Evolutionary conservation across 2,329 filamentous ascomycete genomes (phyloP), one percentile per base, ranked within the genome.

Genomic region (Hypoxylon sp.): DNA sequence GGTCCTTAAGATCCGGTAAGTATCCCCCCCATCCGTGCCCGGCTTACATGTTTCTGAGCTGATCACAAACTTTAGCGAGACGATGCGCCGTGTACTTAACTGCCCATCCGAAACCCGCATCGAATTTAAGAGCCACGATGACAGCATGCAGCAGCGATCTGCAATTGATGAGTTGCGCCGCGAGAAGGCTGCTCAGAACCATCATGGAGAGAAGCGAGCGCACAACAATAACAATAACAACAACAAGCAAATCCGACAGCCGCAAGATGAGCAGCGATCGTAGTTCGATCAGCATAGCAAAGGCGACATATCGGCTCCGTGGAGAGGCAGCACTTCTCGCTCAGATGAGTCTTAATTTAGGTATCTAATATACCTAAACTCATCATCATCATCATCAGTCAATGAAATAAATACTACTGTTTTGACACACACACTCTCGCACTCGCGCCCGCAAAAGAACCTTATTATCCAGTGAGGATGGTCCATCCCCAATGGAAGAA

Each of bases 71-170:
- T 46, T n/a, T 13, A 96, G 92, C 61, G 92, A 99, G 76, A 96
- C 89, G 23, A 91, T 97, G 81, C 96, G 95, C 75, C 89, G 91
- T 59, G 81, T 95, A 60, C 84, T 99, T 48, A 83, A 84, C 61
- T 90, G 97, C 69, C 93, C 93, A 1, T 75, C 84, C 32, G 93
- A 96, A 70, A 97, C 94, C 26, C 89, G 89, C 67, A 88, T 99
- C 53, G 86, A 94, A 63, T 99, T 92, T 84, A 96, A 96, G 76
- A 94, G 89, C 68, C 94, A 99, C 71, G 92, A 97, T 68, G 90
- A 93, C 59, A 96, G 91, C 72, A 97, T 99, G 68, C 89, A 91
- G 62, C 92, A 97, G 75, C 85, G 91, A 62, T 89, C 88, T 20
- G 90, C 90, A 13, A 91, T 96, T 59, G 92, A 97, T 66, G 91